Evolutionary conservation across 2,329 filamentous ascomycete species (phyloP), one percentile per base, ranked within the genome.

Genomic region (Neofusicoccum laricinum): DNA sequence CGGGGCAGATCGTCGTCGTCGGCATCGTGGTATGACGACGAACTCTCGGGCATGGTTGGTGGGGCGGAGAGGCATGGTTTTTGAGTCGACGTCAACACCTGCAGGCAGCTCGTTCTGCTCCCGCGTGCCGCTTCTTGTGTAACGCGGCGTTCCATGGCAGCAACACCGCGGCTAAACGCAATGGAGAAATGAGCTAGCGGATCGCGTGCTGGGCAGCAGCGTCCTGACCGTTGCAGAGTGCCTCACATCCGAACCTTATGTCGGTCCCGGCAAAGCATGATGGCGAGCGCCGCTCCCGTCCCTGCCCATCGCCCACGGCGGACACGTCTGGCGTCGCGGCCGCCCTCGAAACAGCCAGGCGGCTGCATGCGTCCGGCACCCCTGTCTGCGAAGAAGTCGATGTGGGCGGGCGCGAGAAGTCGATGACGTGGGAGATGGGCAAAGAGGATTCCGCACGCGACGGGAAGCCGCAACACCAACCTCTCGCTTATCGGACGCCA

Each of bases 1-100:
- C 5, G 21, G 15, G 15, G 30, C 25, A 46, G 15, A 25, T 59
- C 40, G 8, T 46, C 38, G 10, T n/a, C 38, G 10, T 21, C 40
- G 55, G 25, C 25, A 30, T 43, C 25, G 46, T 46, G 25, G 40
- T 36, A 59, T 12, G 36, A 38, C 10, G 36, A 38, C 38, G 40
- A 14, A 21, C 53, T 45, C 25, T 59, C 11, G 40, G 25, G 41
- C 55, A 45, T 46, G 11, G 21, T 45, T 45, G 38, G 53, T 38
- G 38, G 38, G 53, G 53, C 38, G 38, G 38, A 15, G 49, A 34
- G 53, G 25, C 25, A 32, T 15, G 14, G 38, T 58, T 57, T 58
- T 58, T 38, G 43, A 58, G 55, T 34, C 55, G 55, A 59, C 55
- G 55, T 59, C 55, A 59, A 59, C 41, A 46, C 10, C 55, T 46